phyloP scores from a whole-genome alignment of 495 filamentous ascomycete species.

The Podospora comata region DNA sequence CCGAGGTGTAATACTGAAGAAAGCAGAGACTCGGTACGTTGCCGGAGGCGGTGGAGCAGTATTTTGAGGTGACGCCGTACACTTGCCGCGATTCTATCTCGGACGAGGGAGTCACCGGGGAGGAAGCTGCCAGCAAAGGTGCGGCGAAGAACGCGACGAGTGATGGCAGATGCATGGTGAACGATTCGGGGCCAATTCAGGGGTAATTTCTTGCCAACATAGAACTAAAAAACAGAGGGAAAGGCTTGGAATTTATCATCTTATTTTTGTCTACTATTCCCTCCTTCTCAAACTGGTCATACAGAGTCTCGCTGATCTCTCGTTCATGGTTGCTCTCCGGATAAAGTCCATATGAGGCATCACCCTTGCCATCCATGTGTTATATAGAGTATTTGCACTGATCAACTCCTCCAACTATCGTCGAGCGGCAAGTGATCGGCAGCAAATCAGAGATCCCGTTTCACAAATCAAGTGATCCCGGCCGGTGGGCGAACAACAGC shows the following conservation, averaged over 20 bases:
- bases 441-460: not conserved
- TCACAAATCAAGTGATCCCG: not conserved
- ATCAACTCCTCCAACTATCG: conserved; percentile 1
- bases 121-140: not conserved
- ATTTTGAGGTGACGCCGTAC: conserved; percentile 13
- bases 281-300: not conserved
- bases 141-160: not conserved
- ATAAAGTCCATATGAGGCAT: conserved; percentile 1
- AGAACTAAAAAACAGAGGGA: not conserved
- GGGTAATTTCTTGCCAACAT: not conserved
- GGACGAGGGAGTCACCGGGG: not conserved
- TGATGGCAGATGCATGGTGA: not conserved
- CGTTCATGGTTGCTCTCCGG: not conserved
- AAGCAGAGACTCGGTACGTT: conserved; percentile 20
- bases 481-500: conserved; percentile 1
- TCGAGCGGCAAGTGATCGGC: conserved; percentile 7
- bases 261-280: not conserved
- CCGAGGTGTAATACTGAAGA: conserved; percentile 17
- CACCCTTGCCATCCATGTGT: not conserved
- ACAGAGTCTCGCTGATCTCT: not conserved
- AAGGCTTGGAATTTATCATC: not conserved
- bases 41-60: conserved; percentile 17
- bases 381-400: conserved; percentile 1
- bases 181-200: not conserved
- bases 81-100: not conserved